Evolutionary conservation across 106 monocot genomes (phyloP).

Genomic region (Allium sativum): DNA sequence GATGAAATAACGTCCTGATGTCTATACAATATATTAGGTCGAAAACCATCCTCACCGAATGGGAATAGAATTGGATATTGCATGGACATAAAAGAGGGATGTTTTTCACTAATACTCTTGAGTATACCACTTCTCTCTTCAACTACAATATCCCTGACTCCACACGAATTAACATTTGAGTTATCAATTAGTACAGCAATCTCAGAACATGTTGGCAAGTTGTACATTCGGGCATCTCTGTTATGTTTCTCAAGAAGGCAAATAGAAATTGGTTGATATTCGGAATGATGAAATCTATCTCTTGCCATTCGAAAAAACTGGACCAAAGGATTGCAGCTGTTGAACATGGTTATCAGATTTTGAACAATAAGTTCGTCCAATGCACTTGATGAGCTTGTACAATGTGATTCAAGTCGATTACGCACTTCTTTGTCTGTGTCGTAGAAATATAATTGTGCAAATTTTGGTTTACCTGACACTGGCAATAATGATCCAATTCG

Average conservation of each 20-base stretch:
- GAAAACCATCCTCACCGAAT: background rate
- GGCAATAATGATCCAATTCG: too few relatives aligned
- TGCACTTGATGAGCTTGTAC: too few relatives aligned
- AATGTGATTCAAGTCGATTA: too few relatives aligned
- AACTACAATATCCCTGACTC: too few relatives aligned
- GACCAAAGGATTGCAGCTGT: background rate
- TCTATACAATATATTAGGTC: background rate
- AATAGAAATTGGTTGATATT: background rate
- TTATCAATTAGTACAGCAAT: too few relatives aligned
- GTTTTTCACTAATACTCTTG: too few relatives aligned
- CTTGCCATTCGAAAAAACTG: background rate
- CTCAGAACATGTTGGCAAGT: slow-evolving; percentile 5
- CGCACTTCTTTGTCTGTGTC: slow-evolving; percentile 16
- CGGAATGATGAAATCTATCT: background rate
- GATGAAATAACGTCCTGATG: too few relatives aligned
- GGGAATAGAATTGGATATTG: too few relatives aligned
- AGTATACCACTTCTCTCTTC: too few relatives aligned
- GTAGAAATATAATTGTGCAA: slow-evolving; percentile 24
- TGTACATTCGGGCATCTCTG: background rate
- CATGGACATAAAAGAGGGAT: too few relatives aligned
- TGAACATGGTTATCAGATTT: background rate
- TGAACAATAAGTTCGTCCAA: background rate
- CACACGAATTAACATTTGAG: too few relatives aligned
- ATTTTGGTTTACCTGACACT: too few relatives aligned
- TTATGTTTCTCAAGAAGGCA: background rate